phyloP scores from a whole-genome alignment of 257 asterid species.

The Gynochthodes officinalis region DNA sequence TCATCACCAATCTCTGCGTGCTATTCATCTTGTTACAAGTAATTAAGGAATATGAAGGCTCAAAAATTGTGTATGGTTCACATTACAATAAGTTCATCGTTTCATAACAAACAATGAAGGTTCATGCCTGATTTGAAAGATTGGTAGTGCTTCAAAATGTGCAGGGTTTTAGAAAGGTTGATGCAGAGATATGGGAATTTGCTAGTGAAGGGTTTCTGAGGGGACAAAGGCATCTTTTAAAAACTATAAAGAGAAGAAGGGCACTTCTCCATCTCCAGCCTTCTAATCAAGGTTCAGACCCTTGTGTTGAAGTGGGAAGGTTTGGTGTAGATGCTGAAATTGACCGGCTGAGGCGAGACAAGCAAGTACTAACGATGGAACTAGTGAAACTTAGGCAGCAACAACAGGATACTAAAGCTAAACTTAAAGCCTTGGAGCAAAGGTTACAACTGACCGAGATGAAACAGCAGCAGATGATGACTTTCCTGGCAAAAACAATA shows the following conservation, averaged over 20 bases:
- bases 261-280: constrained; percentile 20
- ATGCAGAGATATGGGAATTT: constrained; percentile 55
- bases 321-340: constrained; percentile 34
- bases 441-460: constrained; percentile 36
- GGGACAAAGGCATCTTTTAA: constrained; percentile 41
- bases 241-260: constrained; percentile 36
- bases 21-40: neutral
- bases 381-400: constrained; percentile 43
- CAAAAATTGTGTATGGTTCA: too few species aligned
- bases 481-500: constrained; percentile 39
- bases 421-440: constrained; percentile 33
- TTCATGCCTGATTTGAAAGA: constrained; percentile 8
- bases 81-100: neutral
- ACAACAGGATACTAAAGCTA: constrained; percentile 30
- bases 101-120: neutral
- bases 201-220: constrained; percentile 50
- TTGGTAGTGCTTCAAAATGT: constrained; percentile 14
- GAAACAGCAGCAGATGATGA: constrained; percentile 41
- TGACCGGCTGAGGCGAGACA: constrained; percentile 38
- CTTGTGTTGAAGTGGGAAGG: constrained; percentile 40
- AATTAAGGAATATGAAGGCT: too few species aligned
- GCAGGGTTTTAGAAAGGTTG: constrained; percentile 54
- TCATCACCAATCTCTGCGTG: neutral
- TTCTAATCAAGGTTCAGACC: constrained; percentile 21
- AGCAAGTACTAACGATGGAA: constrained; percentile 31